These are phyloP conservation scores for Pseudotulostoma volvatum DNA, from an alignment of 495 filamentous ascomycete species.

Conservation along the genomic window DNA sequence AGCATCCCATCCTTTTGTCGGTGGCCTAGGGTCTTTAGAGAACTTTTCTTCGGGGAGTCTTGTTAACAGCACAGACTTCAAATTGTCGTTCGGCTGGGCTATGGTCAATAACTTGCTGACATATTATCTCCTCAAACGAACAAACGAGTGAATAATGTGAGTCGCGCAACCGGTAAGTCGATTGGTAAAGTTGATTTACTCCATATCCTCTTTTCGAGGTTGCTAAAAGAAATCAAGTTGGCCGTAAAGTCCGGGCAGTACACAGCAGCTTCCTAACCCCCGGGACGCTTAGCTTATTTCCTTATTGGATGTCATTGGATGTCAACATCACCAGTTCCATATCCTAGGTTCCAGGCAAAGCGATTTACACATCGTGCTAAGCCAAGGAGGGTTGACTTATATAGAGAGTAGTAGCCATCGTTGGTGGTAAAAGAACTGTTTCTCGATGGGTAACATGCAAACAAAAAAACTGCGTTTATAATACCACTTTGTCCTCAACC, in stretches of 20 bases:
- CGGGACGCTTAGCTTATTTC: neutral
- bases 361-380: no score
- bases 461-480: no score
- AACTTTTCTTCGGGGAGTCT: neutral
- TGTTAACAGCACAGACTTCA: neutral
- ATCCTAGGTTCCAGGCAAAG: conserved; percentile 1
- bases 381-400: no score
- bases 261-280: neutral
- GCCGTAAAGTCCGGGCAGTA: neutral
- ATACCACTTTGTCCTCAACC: no score
- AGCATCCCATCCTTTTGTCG: neutral
- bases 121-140: neutral
- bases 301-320: neutral
- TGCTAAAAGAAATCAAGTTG: neutral
- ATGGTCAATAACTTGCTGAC: neutral
- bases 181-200: no score
- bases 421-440: no score
- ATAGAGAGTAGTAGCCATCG: no score
- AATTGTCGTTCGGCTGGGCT: neutral
- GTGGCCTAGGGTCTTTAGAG: neutral
- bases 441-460: no score
- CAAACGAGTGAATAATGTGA: no score
- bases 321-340: neutral
- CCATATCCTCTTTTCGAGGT: no score
- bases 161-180: no score